Evolutionary conservation across 2,329 filamentous ascomycete species (phyloP), one percentile per base, ranked within the genome.

Genomic region (Sporothrix pallida): DNA sequence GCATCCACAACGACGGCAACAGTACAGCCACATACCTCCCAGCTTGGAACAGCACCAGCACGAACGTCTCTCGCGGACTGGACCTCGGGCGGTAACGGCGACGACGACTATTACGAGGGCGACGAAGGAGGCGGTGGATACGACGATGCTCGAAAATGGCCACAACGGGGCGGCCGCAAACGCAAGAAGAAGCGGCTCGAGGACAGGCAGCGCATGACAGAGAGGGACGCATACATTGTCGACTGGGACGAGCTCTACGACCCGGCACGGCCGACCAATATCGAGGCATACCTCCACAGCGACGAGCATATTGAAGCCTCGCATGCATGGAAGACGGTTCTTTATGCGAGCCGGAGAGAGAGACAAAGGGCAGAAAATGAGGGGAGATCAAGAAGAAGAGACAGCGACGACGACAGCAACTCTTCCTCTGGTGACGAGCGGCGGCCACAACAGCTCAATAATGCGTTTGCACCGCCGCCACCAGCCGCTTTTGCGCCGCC

Each of bases 161-260:
- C 60, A 13, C 13, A 72, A 79, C 90, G 93, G 69, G 93, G 93
- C 73, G 92, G 93, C 58, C 90, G 93, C 74, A 75, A 77, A 67
- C 77, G 76, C 69, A 82, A 81, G 76, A 81, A 80, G 73, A 92
- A 91, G 83, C 94, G 92, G 82, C 91, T 60, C 13, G 70, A 74
- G 13, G 71, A 91, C 80, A 91, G 92, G 82, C 93, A 89, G 75
- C 86, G 88, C 76, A 85, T 89, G 6, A 84, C 86, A 5, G 85
- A 85, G 65, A 81, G 87, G 44, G 82, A 89, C 80, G 90, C 88
- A n/a, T 72, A 73, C 23, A 26, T 26, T 26, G 60, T 76, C 23
- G 91, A 97, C 79, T 98, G 94, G 94, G 92, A 97, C 80, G 94
- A 97, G 80, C 88, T 96, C 31, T 98, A 97, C 80, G 95, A 97